phyloP scores from a whole-genome alignment of 2,329 filamentous ascomycete species.

The Pestalotiopsis sp. region DNA sequence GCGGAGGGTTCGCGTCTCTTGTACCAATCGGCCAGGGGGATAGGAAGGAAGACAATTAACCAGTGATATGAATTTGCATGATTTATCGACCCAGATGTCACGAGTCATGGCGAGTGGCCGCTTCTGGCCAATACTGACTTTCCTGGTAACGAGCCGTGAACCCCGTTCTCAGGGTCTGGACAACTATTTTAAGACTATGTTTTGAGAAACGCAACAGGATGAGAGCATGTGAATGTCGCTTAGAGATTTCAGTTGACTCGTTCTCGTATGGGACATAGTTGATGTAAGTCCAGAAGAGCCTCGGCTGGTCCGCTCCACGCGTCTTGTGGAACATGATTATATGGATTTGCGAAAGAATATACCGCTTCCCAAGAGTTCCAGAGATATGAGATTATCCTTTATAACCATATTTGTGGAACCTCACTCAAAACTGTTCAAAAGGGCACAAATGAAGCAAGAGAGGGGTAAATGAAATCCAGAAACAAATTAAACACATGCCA shows the following conservation, averaged over 20 bases:
- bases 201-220: no score
- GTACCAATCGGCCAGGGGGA: constrained; percentile 16
- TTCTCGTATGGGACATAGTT: neutral
- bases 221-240: no score
- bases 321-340: neutral
- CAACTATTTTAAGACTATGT: neutral
- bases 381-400: no score
- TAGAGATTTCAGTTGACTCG: neutral
- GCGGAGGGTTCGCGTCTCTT: constrained; percentile 18
- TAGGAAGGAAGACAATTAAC: constrained; percentile 9
- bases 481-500: no score
- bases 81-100: constrained; percentile 1
- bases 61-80: constrained; percentile 14
- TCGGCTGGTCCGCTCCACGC: neutral
- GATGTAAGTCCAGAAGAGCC: neutral
- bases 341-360: neutral
- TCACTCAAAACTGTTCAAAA: no score
- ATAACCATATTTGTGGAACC: no score
- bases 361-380: neutral
- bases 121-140: neutral
- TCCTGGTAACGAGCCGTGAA: neutral
- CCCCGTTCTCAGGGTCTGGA: neutral
- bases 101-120: neutral
- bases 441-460: no score
- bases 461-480: no score